Evolutionary conservation across 2,329 filamentous ascomycete genomes (phyloP).

Genomic region (Phialophora tarda): DNA sequence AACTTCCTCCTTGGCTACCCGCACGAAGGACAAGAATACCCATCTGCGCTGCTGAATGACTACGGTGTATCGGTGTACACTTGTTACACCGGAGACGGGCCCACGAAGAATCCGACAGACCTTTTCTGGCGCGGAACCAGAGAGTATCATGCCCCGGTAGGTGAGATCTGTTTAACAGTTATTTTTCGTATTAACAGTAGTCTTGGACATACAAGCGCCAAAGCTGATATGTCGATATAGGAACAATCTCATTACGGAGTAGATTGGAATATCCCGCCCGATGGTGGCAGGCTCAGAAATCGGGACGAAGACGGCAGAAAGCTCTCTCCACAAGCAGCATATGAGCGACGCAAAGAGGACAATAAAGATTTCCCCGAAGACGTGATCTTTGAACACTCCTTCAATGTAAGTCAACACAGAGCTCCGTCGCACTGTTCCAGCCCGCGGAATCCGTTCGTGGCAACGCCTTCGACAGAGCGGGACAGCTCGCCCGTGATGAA

Average conservation of each 20-base stretch:
- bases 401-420: conserved; percentile 22
- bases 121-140: conserved; percentile 13
- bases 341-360: conserved; percentile 6
- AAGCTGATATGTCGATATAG: conserved; percentile 4
- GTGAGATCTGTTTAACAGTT: background rate
- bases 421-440: background rate
- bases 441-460: background rate
- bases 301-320: background rate
- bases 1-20: conserved; percentile 73
- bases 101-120: conserved; percentile 18
- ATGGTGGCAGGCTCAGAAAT: conserved; percentile 20
- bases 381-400: conserved; percentile 18
- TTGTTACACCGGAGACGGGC: background rate
- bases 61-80: conserved; percentile 24
- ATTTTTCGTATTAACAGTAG: background rate
- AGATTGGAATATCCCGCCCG: conserved; percentile 26
- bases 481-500: background rate
- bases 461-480: background rate
- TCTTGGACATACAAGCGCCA: background rate
- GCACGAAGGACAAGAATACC: conserved; percentile 23
- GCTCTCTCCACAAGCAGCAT: background rate
- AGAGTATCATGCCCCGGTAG: background rate
- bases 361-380: background rate
- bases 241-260: conserved; percentile 29
- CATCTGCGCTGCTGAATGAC: conserved; percentile 18